phyloP scores from a whole-genome alignment of 306 rosid genomes.

The Castanea mollissima region DNA sequence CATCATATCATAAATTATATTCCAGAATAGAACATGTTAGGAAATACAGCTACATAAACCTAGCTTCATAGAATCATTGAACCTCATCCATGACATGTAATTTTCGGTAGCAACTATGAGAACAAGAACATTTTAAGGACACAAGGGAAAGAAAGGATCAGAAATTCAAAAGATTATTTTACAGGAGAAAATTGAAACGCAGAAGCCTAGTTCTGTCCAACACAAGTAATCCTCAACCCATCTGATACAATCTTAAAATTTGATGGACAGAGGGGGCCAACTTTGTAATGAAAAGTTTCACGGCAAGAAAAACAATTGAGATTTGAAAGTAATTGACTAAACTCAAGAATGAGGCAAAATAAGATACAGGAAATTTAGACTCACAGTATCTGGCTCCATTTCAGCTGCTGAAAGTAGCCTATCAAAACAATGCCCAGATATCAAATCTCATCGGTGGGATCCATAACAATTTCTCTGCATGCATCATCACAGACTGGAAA shows the following conservation, averaged over 20 bases:
- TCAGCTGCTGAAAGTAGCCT: slow-evolving; percentile 59
- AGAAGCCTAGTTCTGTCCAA: not conserved
- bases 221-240: not conserved
- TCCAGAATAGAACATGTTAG: not conserved
- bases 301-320: slow-evolving; percentile 3
- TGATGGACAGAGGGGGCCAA: not conserved
- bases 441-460: slow-evolving; percentile 64
- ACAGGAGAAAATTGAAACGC: not conserved
- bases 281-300: not conserved
- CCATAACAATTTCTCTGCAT: slow-evolving; percentile 80
- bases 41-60: not conserved
- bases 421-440: slow-evolving; percentile 94
- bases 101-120: not conserved
- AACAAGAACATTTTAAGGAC: not conserved
- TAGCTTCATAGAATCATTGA: not conserved
- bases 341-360: not conserved
- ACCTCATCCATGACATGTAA: not conserved
- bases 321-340: not conserved
- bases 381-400: slow-evolving; percentile 75
- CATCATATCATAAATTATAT: not conserved
- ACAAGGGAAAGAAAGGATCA: not conserved
- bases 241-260: not conserved
- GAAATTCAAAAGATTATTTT: not conserved
- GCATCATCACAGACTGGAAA: slow-evolving; percentile 85
- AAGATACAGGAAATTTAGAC: slow-evolving; percentile 27